Percentiles rank a stretch among this genome's conserved stretches.
phyloP scores from a whole-genome alignment of 208 protist genomes.

The Trypanosoma platydactyli region DNA sequence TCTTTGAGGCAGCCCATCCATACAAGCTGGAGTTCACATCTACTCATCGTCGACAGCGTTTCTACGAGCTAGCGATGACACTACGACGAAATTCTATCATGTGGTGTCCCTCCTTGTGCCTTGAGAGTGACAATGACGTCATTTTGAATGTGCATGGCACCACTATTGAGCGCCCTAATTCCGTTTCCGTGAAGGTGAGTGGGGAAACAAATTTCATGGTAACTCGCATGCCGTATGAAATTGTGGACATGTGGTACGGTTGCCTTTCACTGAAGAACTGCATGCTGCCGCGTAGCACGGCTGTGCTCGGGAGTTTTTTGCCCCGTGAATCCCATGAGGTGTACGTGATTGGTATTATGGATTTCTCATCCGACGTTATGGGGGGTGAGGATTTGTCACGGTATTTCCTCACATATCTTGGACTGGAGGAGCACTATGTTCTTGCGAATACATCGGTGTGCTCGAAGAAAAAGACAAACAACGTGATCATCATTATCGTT shows the following conservation, averaged over 20 bases:
- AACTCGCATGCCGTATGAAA: slow-evolving; percentile 75
- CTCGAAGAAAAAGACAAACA: slow-evolving; percentile 46
- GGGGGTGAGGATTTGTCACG: slow-evolving; percentile 43
- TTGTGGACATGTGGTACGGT: slow-evolving; percentile 79
- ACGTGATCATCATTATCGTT: slow-evolving; percentile 62
- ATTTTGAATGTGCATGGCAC: slow-evolving; percentile 65
- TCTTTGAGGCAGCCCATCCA: slow-evolving; percentile 69
- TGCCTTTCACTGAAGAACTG: slow-evolving; percentile 68
- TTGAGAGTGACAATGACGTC: slow-evolving; percentile 54
- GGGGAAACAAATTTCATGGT: slow-evolving; percentile 63
- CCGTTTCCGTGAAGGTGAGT: slow-evolving; percentile 27
- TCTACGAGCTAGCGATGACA: slow-evolving; percentile 74
- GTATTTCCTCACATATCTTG: slow-evolving; percentile 65
- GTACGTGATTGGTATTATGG: slow-evolving; percentile 66
- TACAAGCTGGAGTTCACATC: slow-evolving; percentile 74
- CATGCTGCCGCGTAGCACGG: slow-evolving; percentile 44
- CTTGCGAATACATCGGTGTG: slow-evolving; percentile 44
- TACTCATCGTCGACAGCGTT: slow-evolving; percentile 47
- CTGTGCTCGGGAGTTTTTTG: slow-evolving; percentile 66
- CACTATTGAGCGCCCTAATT: slow-evolving; percentile 56
- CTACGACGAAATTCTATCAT: slow-evolving; percentile 66
- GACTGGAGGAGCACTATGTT: slow-evolving; percentile 45
- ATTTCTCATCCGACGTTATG: slow-evolving; percentile 48
- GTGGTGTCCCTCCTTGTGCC: slow-evolving; percentile 72
- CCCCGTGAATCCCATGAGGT: slow-evolving; percentile 68